Base-by-base conservation (phyloP, 192 early-diverging fungal species). In the Podila verticillata region DNA sequence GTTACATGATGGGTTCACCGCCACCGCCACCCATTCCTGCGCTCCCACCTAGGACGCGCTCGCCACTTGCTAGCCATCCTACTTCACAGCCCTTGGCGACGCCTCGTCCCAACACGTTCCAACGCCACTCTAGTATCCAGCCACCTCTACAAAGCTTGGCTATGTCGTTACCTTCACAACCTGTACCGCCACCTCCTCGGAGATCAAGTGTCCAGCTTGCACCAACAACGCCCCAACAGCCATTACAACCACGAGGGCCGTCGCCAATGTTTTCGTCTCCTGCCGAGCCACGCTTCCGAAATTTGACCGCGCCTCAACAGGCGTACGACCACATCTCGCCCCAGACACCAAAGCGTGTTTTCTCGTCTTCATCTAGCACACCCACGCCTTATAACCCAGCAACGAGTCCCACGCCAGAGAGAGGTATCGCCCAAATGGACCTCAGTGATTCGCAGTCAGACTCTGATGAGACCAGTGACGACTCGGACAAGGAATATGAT, bases 401-500 rank as follows among this genome's bases (percentile, higher is more conserved):
- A 57, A 77, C 82, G 48, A 74, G 72, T 31, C 69, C 68, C 49
- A 48, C 36, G 0, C 62, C 82, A 8, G 77, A 80, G 30, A 70
- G 70, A 58, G 77, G 77, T 35, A 59, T 72, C 34, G 70, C 77
- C 36, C 65, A 62, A 22, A 72, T 72, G 61, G 77, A 80, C 15
- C 34, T 80, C 35, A 80, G 77, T 26, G 77, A 80, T 34, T 72
- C 70, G 30, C 77, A 80, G 35, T 72, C 77, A 35, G 77, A 80
- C 44, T 72, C 70, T 15, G 77, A 80, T 32, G 77, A 49, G 64
- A 80, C 77, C 8, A 80, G 80, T 44, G 80, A 82, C 35, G 80
- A 82, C 39, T 75, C 82, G 31, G 74, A 73, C 32, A 73, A 62
- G 63, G 74, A 80, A 4, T 80, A 83, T 70, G 82, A 78, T 48